These are phyloP conservation scores for Thelonectria blattea DNA, from an alignment of 2,329 filamentous ascomycete species.

Conservation along the genomic window DNA sequence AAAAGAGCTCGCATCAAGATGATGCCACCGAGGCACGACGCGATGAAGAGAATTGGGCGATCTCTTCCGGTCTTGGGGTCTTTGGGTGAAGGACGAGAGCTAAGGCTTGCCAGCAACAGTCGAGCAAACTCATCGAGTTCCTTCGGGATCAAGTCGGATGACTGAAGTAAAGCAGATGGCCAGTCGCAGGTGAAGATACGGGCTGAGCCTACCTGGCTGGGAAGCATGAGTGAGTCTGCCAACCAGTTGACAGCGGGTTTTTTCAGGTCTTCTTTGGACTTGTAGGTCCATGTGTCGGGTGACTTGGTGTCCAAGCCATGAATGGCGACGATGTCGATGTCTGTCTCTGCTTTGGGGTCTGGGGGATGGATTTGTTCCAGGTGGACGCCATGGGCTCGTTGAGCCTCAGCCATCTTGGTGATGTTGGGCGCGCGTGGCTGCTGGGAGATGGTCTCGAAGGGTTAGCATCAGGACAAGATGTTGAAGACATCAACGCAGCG, in stretches of 20 bases:
- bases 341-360: neutral
- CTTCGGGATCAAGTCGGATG: neutral
- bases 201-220: neutral
- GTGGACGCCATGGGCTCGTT: too few species aligned
- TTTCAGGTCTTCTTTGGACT: neutral
- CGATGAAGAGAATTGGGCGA: neutral
- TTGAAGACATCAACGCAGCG: too few species aligned
- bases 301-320: constrained; percentile 39
- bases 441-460: too few species aligned
- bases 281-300: constrained; percentile 31
- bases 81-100: neutral
- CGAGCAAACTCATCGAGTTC: neutral
- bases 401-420: too few species aligned
- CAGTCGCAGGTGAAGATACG: constrained; percentile 2
- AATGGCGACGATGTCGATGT: constrained; percentile 36
- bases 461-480: too few species aligned
- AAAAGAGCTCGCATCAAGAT: constrained; percentile 3
- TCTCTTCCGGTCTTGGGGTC: neutral
- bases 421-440: too few species aligned
- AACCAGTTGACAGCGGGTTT: constrained; percentile 31
- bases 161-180: neutral
- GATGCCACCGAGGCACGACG: neutral
- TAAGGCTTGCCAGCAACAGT: neutral
- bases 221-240: constrained; percentile 30
- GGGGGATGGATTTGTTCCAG: too few species aligned